A percentile compares a stretch with the other conserved stretches of the same genome.
Conservation (phyloP, 1,284 basidiomycete species). For the Ustilago curta region DNA sequence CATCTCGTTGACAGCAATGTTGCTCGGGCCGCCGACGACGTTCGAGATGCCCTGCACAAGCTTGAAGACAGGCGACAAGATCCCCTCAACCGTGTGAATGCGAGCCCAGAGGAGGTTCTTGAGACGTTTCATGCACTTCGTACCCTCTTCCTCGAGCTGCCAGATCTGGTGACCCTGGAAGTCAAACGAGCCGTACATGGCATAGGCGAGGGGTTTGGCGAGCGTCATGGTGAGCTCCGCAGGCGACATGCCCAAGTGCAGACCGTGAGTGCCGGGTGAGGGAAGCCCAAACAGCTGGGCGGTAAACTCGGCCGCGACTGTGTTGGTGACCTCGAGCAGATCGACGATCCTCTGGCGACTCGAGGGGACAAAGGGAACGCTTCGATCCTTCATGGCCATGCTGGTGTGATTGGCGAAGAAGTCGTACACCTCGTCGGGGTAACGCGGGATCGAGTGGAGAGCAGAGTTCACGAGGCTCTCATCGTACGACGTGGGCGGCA, state of each 20-base stretch:
- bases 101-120: conserved; percentile 48
- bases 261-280: conserved; percentile 28
- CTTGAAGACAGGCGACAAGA: conserved; percentile 37
- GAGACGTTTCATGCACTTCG: conserved; percentile 32
- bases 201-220: conserved; percentile 47
- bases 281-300: conserved; percentile 48
- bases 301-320: conserved; percentile 45
- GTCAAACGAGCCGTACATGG: conserved; percentile 52
- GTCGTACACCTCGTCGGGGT: conserved; percentile 33
- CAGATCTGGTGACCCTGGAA: conserved; percentile 49
- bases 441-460: conserved; percentile 39
- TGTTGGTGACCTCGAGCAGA: conserved; percentile 44
- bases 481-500: conserved; percentile 42
- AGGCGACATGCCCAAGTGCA: conserved; percentile 39
- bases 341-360: conserved; percentile 39
- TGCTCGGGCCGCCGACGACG: conserved; percentile 47
- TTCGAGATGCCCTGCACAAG: conserved; percentile 48
- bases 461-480: conserved; percentile 40
- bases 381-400: conserved; percentile 21
- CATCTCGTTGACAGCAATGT: conserved; percentile 38
- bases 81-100: conserved; percentile 37
- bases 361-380: conserved; percentile 19
- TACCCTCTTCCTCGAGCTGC: conserved; percentile 43
- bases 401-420: conserved; percentile 34
- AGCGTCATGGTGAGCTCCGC: conserved; percentile 28